Evolutionary conservation across 306 rosid species (phyloP), one percentile per base, ranked within the genome.

Genomic region (Mucuna pruriens): DNA sequence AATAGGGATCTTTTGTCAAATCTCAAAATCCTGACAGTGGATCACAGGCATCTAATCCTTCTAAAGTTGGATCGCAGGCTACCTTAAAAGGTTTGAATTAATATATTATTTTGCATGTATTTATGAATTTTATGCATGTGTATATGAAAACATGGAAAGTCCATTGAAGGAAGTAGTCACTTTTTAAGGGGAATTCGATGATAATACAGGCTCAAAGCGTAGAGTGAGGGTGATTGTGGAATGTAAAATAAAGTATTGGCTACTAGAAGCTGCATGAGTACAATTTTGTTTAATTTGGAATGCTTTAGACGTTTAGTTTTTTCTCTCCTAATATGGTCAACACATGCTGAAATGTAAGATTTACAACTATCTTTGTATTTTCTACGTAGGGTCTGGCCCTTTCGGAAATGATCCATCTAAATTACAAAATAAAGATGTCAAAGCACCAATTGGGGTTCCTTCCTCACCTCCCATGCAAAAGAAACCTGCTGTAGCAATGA

Each of bases 61-160:
- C 87, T 67, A 86, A 88, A 80, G 77, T 80, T 62, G 93, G 78
- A 80, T 73, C 86, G 70, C 87, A 60, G 76, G 78, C 87, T 66
- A 64, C 91, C 80, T 82, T 85, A 16, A 90, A 84, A 90, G 98
- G 98, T 95, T 88, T 78, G 87, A 48, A 77, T 63, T 20, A 20
- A 42, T 62, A 39, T 23, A 68, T 62, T 20, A 26, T 20, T 84
- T 39, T 39, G 39, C 31, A 23, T 75, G 10, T 79, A 78, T 81
- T 82, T 52, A 58, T 71, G 71, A 63, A 54, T 45, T 62, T 62
- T 61, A 55, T 76, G 45, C 60, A 7, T 62, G 2, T 40, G 49
- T 51, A 7, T 19, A 48, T 33, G 72, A 45, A 52, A 75, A 58
- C 38, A 58, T 61, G 74, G 34, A 79, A 44, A 52, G 49, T 52